Evolutionary conservation across 768 basidiomycete genomes (phyloP).

Genomic region (Boletus subparvulus): DNA sequence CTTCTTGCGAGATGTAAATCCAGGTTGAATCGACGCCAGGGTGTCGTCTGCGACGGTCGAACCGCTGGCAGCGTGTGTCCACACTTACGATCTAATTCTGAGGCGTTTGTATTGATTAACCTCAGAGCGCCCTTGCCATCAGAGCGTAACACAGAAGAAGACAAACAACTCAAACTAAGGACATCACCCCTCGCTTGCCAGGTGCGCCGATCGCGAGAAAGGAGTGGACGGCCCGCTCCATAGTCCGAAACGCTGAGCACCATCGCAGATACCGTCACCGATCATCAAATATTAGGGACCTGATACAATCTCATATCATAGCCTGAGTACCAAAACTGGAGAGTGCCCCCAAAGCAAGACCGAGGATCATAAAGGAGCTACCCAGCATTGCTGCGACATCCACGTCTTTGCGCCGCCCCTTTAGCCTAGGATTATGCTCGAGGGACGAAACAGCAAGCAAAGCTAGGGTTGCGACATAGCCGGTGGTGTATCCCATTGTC

Average conservation of each 20-base stretch:
- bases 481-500: constrained; percentile 75
- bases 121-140: no score
- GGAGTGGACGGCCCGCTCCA: no score
- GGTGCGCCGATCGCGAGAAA: no score
- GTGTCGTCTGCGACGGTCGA: no score
- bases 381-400: constrained; percentile 83
- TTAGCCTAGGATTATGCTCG: constrained; percentile 72
- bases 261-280: neutral
- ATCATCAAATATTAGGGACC: constrained; percentile 8
- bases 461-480: constrained; percentile 73
- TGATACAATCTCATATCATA: constrained; percentile 45
- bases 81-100: no score
- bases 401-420: constrained; percentile 71
- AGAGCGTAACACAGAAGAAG: neutral
- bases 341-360: constrained; percentile 73
- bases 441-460: constrained; percentile 84
- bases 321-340: constrained; percentile 78
- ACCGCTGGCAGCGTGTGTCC: no score
- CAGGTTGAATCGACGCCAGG: no score
- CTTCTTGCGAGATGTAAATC: no score
- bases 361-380: constrained; percentile 75
- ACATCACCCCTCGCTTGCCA: no score
- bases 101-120: no score
- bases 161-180: no score
- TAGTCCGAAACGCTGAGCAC: no score